Percentiles rank a stretch among this genome's conserved stretches.
Evolutionary conservation across 164 flowering plant genomes (phyloP).

Genomic region (Saururus chinensis): DNA sequence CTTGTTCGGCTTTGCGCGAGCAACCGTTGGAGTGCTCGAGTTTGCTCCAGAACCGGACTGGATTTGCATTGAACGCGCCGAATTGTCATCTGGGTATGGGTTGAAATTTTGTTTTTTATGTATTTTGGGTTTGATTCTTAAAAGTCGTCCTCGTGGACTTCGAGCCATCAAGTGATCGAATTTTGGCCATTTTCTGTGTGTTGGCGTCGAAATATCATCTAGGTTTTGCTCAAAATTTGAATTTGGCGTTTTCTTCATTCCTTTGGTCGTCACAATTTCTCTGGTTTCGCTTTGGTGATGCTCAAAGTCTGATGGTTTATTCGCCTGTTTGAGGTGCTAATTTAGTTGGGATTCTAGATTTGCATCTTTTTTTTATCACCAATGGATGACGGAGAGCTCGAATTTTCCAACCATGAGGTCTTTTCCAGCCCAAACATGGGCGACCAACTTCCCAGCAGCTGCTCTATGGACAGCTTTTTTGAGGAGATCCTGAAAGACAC

Average conservation of each 20-base stretch:
- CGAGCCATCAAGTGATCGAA: not conserved
- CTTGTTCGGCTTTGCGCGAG: no score
- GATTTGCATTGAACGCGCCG: no score
- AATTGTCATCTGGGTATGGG: no score
- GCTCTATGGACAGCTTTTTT: constrained; percentile 63
- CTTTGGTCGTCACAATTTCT: not conserved
- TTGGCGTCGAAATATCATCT: not conserved
- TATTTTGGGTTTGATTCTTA: no score
- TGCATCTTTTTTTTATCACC: not conserved
- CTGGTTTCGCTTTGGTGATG: not conserved
- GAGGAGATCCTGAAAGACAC: constrained; percentile 61
- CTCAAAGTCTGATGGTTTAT: not conserved
- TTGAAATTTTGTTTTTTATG: no score
- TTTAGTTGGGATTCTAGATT: not conserved
- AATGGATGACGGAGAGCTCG: constrained; percentile 88
- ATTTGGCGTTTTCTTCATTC: not conserved
- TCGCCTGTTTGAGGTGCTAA: no score
- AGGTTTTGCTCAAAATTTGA: not conserved
- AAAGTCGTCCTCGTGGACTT: not conserved
- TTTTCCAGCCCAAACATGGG: constrained; percentile 33
- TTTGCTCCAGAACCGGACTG: no score
- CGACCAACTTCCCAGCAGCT: constrained; percentile 31
- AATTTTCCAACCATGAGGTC: constrained; percentile 57
- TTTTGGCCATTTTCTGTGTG: not conserved
- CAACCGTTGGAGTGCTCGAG: no score